phyloP scores from a whole-genome alignment of 169 alveolate species.

The Amoebophrya sp. region DNA sequence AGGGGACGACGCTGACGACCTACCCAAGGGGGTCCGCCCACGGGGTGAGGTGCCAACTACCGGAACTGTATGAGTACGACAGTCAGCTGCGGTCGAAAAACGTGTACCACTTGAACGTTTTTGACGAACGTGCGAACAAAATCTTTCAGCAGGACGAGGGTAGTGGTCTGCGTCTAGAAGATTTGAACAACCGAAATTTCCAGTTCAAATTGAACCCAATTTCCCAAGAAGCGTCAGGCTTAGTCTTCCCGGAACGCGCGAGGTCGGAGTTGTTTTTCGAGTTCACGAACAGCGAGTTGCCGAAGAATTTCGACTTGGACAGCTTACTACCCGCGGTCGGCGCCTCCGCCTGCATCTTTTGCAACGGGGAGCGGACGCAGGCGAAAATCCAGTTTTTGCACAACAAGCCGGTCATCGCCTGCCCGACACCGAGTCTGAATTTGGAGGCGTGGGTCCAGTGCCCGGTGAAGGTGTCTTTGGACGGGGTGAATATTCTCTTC shows the following conservation, averaged over 20 bases:
- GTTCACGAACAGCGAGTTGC: not conserved
- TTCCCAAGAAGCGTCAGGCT: not conserved
- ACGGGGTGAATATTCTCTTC: not conserved
- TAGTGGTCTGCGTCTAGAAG: not conserved
- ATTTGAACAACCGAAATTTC: not conserved
- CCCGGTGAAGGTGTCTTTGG: not conserved
- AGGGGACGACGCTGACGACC: not conserved
- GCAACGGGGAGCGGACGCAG: slow-evolving; percentile 16
- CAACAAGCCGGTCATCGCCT: not conserved
- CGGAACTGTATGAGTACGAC: not conserved
- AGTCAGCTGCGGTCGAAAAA: not conserved
- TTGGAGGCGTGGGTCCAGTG: not conserved
- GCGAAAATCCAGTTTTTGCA: not conserved
- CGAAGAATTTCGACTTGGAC: not conserved
- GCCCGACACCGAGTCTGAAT: not conserved
- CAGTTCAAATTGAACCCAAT: not conserved
- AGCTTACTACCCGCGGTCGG: not conserved
- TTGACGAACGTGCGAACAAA: not conserved
- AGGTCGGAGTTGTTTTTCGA: not conserved
- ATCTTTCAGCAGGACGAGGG: not conserved
- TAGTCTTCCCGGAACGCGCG: not conserved
- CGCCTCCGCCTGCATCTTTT: not conserved
- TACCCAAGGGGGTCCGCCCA: not conserved
- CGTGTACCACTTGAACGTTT: not conserved
- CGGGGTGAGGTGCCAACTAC: not conserved